A percentile compares a stretch with the other conserved stretches of the same genome.
Evolutionary conservation across 257 asterid species (phyloP).

Genomic region (Thymus quinquecostatus): DNA sequence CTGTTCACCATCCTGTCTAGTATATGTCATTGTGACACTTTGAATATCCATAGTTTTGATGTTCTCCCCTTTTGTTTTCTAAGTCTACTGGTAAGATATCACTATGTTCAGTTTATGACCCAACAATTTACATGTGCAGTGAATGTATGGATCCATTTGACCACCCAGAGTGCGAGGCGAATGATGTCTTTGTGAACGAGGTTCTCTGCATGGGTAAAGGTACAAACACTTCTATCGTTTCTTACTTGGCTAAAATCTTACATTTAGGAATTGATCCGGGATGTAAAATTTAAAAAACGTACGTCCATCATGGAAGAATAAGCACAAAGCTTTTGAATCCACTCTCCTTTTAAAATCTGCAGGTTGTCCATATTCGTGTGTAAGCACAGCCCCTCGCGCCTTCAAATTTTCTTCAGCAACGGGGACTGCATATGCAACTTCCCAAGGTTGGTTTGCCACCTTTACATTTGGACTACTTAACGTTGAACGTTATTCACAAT

Average conservation of each 20-base stretch:
- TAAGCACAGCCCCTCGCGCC: constrained; percentile 76
- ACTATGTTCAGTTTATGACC: constrained; percentile 1
- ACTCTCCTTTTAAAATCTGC: constrained; percentile 30
- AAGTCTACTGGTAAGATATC: neutral
- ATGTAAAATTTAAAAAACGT: neutral
- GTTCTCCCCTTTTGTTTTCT: neutral
- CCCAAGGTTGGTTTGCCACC: constrained; percentile 63
- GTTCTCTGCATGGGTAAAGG: constrained; percentile 81
- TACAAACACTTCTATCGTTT: constrained; percentile 29
- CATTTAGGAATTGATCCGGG: neutral
- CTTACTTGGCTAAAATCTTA: neutral
- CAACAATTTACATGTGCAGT: constrained; percentile 43
- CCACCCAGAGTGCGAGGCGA: constrained; percentile 91
- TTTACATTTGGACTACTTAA: constrained; percentile 2
- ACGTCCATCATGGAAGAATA: neutral
- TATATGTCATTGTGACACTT: constrained; percentile 1
- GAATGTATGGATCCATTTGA: constrained; percentile 93
- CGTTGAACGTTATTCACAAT: neutral
- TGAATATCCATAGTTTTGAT: neutral
- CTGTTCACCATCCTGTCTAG: constrained; percentile 11
- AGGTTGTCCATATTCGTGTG: constrained; percentile 94
- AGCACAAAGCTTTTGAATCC: constrained; percentile 1
- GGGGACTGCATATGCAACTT: constrained; percentile 69
- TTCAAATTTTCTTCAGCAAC: constrained; percentile 69
- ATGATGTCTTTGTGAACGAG: constrained; percentile 81